Conservation (phyloP, 306 rosid genomes). For the Malus sylvestris region DNA sequence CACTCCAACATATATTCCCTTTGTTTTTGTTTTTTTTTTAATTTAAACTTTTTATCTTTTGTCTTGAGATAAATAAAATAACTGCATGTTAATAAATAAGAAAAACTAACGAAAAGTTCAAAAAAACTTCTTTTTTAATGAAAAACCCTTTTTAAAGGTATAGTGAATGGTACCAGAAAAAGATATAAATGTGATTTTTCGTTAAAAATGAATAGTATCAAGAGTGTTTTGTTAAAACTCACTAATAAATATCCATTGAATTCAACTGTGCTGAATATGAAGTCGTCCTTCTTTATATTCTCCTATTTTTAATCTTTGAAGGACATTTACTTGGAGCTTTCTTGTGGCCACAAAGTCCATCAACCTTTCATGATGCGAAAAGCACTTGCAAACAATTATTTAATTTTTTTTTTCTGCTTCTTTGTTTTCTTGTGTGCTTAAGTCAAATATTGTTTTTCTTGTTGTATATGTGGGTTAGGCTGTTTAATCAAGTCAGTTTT, state of each 20-base stretch:
- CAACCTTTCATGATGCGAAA: background rate
- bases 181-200: no score
- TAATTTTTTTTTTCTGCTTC: background rate
- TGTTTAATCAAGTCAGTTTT: background rate
- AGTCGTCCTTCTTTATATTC: background rate
- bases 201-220: no score
- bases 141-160: no score
- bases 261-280: background rate
- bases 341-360: constrained; percentile 11
- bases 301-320: background rate
- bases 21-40: no score
- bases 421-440: background rate
- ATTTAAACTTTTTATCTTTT: background rate
- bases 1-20: background rate
- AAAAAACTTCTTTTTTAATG: no score
- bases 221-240: no score
- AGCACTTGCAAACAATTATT: background rate
- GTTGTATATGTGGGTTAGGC: no score
- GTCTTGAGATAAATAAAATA: background rate
- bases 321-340: constrained; percentile 6
- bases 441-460: background rate
- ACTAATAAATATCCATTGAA: background rate
- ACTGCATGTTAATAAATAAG: background rate
- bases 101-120: no score
- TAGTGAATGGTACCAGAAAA: no score